phyloP scores from a whole-genome alignment of 2,329 filamentous ascomycete genomes.

The Aspergillus oerlinghausenensis region DNA sequence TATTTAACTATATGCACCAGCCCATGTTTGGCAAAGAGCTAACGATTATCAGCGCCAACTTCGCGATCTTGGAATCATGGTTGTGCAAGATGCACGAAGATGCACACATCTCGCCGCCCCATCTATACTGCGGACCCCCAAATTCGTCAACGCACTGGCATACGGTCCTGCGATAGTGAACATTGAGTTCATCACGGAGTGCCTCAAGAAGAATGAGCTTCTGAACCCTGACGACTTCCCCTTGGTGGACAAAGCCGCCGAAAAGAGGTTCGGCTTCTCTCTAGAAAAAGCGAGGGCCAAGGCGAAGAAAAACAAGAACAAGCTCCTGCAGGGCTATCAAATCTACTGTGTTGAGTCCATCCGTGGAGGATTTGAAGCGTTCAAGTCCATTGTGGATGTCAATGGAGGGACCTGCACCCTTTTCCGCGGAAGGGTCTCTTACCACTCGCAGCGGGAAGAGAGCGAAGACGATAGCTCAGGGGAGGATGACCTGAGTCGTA shows the following conservation, averaged over 20 bases:
- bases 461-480: conserved; percentile 46
- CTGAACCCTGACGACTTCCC: conserved; percentile 62
- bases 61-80: conserved; percentile 74
- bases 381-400: conserved; percentile 76
- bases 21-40: conserved; percentile 5
- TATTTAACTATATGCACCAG: not conserved
- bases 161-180: conserved; percentile 73
- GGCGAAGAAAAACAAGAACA: conserved; percentile 71
- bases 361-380: conserved; percentile 76
- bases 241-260: conserved; percentile 67
- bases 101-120: conserved; percentile 88
- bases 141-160: conserved; percentile 85
- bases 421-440: conserved; percentile 70
- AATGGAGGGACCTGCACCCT: conserved; percentile 81
- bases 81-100: conserved; percentile 68
- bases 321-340: conserved; percentile 68
- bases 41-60: conserved; percentile 61
- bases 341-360: conserved; percentile 83
- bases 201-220: conserved; percentile 63
- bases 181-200: conserved; percentile 72
- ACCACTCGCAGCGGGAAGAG: conserved; percentile 54
- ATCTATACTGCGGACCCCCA: conserved; percentile 80
- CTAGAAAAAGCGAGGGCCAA: conserved; percentile 64
- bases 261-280: conserved; percentile 65
- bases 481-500: conserved; percentile 57